These are phyloP conservation scores for Aspergillus tanneri DNA, from an alignment of 2,329 filamentous ascomycete species.

Conservation along the genomic window DNA sequence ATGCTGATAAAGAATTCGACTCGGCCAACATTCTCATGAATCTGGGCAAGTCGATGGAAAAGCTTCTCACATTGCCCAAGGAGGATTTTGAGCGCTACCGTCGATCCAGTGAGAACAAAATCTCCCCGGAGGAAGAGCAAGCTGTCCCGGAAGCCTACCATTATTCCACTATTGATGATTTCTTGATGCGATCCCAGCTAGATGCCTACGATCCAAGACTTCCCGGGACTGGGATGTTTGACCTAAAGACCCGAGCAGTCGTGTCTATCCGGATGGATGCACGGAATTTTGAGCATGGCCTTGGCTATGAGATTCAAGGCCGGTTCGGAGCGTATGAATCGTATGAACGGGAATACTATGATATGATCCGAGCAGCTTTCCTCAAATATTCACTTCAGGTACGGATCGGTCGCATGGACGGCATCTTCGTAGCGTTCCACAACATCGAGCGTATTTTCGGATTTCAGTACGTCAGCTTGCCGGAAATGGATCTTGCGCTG, in stretches of 20 bases:
- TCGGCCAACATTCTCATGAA: slow-evolving; percentile 81
- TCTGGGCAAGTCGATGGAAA: slow-evolving; percentile 95
- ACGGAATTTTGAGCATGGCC: slow-evolving; percentile 66
- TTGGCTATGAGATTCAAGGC: slow-evolving; percentile 81
- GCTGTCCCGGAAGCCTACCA: slow-evolving; percentile 77
- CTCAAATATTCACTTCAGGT: slow-evolving; percentile 96
- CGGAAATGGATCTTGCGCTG: slow-evolving; percentile 86
- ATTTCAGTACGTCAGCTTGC: slow-evolving; percentile 86
- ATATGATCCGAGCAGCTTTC: slow-evolving; percentile 93
- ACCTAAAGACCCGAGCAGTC: slow-evolving; percentile 92
- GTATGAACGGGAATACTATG: slow-evolving; percentile 91
- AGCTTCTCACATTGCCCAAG: slow-evolving; percentile 79
- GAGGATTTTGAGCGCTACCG: slow-evolving; percentile 85
- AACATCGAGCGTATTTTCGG: slow-evolving; percentile 95
- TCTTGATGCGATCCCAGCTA: slow-evolving; percentile 91
- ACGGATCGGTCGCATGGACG: slow-evolving; percentile 96
- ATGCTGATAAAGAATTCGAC: slow-evolving; percentile 92
- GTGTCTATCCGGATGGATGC: slow-evolving; percentile 89
- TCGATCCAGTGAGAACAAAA: slow-evolving; percentile 63
- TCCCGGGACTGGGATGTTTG: slow-evolving; percentile 90
- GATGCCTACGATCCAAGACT: slow-evolving; percentile 84
- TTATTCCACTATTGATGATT: slow-evolving; percentile 81
- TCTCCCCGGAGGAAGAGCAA: slow-evolving; percentile 66
- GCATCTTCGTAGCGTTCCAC: slow-evolving; percentile 95
- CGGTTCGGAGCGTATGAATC: slow-evolving; percentile 81